Evolutionary conservation across 2,329 filamentous ascomycete genomes (phyloP).

Genomic region (Colletotrichum sp.): DNA sequence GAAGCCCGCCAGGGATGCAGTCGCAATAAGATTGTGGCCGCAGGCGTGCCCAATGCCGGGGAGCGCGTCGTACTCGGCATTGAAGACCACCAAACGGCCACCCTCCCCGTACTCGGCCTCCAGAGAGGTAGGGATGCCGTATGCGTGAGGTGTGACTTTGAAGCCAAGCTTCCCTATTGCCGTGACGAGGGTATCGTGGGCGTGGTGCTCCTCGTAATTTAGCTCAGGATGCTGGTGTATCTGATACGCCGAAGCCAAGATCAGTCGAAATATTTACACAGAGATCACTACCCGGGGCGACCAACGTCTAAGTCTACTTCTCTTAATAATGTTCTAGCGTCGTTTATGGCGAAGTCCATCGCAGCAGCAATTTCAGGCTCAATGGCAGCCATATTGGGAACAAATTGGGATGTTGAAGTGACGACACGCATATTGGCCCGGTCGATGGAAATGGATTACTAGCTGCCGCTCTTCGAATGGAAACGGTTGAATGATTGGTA

Average conservation of each 20-base stretch:
- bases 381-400: not conserved
- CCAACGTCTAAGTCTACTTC: not conserved
- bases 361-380: not conserved
- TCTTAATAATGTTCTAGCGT: not conserved
- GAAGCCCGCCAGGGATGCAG: not conserved
- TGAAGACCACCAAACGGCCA: not conserved
- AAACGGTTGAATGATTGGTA: not conserved
- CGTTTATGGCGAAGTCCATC: not conserved
- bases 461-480: not conserved
- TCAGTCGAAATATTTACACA: not conserved
- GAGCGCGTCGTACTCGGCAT: not conserved
- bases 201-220: not conserved
- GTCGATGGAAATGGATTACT: not conserved
- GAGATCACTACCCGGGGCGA: no score
- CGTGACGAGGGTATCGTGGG: not conserved
- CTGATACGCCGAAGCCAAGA: not conserved
- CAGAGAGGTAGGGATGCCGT: not conserved
- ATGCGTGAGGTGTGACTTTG: not conserved
- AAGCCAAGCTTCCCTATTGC: not conserved
- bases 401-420: not conserved
- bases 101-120: not conserved
- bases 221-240: not conserved
- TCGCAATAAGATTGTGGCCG: not conserved
- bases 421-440: not conserved
- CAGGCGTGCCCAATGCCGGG: not conserved